Percentiles rank a stretch among this genome's conserved stretches.
Evolutionary conservation across 2,329 filamentous ascomycete genomes (phyloP).

Genomic region (Penicillium hesseltinei): DNA sequence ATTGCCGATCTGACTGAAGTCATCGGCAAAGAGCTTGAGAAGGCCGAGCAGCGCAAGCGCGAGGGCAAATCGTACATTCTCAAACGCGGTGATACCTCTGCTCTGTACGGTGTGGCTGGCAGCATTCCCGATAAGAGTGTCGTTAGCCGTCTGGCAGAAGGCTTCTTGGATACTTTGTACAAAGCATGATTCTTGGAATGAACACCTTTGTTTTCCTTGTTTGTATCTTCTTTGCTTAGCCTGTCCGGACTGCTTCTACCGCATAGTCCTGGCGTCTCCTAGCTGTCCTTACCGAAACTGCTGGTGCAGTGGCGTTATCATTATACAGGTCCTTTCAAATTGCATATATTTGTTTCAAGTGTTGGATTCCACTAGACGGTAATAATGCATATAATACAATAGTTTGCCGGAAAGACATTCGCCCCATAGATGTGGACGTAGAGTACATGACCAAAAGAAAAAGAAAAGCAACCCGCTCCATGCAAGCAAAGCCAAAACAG

Average conservation of each 20-base stretch:
- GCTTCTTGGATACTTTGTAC: constrained; percentile 90
- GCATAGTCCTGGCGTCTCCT: not conserved
- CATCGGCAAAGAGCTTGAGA: constrained; percentile 69
- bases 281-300: constrained; percentile 6
- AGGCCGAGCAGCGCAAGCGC: constrained; percentile 67
- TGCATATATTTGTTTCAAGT: constrained; percentile 19
- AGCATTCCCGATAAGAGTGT: constrained; percentile 94
- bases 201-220: not conserved
- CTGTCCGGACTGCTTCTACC: not conserved
- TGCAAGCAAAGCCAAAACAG: constrained; percentile 14
- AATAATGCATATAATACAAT: constrained; percentile 11
- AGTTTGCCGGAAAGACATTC: not conserved
- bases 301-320: constrained; percentile 15
- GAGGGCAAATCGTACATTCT: constrained; percentile 56
- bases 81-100: constrained; percentile 69
- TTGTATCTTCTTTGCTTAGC: constrained; percentile 6
- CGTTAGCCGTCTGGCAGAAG: constrained; percentile 82
- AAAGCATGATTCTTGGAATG: constrained; percentile 59
- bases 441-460: constrained; percentile 6
- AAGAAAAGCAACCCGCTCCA: constrained; percentile 14
- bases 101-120: constrained; percentile 91
- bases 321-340: constrained; percentile 17
- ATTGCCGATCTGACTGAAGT: constrained; percentile 65
- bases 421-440: constrained; percentile 2
- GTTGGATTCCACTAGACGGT: not conserved